These are phyloP conservation scores for Xylaria flabelliformis DNA, from an alignment of 495 filamentous ascomycete genomes.

Conservation along the genomic window DNA sequence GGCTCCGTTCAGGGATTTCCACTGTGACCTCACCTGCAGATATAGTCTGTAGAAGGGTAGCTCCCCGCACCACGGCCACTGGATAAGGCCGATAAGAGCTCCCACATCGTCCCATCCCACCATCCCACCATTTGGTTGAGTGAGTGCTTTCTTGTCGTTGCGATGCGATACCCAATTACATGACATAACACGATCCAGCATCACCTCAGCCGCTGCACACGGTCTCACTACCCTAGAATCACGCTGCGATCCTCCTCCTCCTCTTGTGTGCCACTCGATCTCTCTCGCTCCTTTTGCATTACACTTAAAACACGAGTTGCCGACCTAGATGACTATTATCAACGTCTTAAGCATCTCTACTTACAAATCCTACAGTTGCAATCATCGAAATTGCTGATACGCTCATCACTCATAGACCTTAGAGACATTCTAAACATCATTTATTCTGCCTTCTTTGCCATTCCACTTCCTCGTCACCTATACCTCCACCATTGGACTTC, in stretches of 20 bases:
- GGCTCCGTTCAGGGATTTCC: background rate
- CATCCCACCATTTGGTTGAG: background rate
- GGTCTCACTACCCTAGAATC: slow-evolving; percentile 2
- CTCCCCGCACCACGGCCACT: slow-evolving; percentile 22
- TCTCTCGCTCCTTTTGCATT: slow-evolving; percentile 8
- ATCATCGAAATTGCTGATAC: background rate
- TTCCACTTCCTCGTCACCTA: background rate
- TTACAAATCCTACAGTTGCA: too few relatives aligned
- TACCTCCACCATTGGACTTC: background rate
- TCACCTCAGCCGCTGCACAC: slow-evolving; percentile 11
- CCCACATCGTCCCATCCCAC: slow-evolving; percentile 23
- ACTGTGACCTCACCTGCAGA: slow-evolving; percentile 26
- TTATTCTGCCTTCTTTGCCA: background rate
- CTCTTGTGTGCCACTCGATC: slow-evolving; percentile 7
- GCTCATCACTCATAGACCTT: background rate
- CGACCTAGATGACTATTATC: background rate
- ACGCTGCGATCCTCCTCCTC: slow-evolving; percentile 7
- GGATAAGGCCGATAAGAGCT: slow-evolving; percentile 29
- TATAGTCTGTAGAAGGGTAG: slow-evolving; percentile 3
- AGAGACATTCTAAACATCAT: background rate
- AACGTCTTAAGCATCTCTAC: background rate
- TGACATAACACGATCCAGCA: slow-evolving; percentile 21
- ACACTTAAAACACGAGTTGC: slow-evolving; percentile 15
- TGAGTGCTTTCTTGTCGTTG: slow-evolving; percentile 27
- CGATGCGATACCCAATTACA: slow-evolving; percentile 19